Evolutionary conservation across 257 asterid species (phyloP), one percentile per base, ranked within the genome.

Genomic region (Orobanche coerulescens): DNA sequence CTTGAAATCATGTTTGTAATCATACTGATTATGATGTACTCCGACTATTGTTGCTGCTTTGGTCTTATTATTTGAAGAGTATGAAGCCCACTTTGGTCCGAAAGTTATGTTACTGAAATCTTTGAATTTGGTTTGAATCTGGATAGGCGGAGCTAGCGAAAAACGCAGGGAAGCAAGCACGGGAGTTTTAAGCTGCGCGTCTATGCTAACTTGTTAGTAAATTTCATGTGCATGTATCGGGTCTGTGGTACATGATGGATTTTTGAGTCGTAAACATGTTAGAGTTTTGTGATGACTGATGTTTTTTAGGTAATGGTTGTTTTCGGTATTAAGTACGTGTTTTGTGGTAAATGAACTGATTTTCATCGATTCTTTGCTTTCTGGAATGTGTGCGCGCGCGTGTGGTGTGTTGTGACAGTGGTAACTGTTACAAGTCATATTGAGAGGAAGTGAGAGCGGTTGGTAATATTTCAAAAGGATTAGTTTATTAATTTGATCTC

Each of bases 101-200:
- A 40, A 58, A 58, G 11, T 25, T 33, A 6, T 39, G 12, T 40
- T 42, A 47, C 23, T 36, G 59, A 51, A 42, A 37, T 47, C 19
- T 46, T 28, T 25, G 47, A 14, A 19, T 12, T 67, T 33, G 25
- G 34, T 39, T 15, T 47, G 30, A 25, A 19, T 16, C 33, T 70
- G 2, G 20, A 22, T 49, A 81, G 87, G 72, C 50, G 59, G 87
- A 75, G 73, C 68, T 81, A 74, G 76, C 75, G 13, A 75, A 47
- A 62, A 75, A 73, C 20, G 15, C 49, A 0, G 80, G 71, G 61
- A 78, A 46, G 56, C 73, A 61, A 61, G 26, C 68, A 2, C 49
- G 30, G 59, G 81, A 75, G 30, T 70, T 64, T 43, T 77, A 67
- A 59, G 76, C 72, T 52, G 53, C 52, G 23, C 10, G 58, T 43